Evolutionary conservation across 805 yeast genomes (phyloP), one percentile per base, ranked within the genome.

Genomic region (Metschnikowia reukaufii): DNA sequence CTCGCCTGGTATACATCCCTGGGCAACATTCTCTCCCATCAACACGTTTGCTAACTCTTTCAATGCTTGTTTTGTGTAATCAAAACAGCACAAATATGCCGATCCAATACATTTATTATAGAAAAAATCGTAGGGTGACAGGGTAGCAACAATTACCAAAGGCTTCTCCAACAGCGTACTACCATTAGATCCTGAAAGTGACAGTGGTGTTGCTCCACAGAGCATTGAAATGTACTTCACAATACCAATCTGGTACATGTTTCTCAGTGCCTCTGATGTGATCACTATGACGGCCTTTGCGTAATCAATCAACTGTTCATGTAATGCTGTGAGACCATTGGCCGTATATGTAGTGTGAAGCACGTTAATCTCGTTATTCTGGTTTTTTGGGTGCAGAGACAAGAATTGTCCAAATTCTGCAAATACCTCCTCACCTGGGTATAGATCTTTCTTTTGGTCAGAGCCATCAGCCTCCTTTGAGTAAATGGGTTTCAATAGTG

Each of bases 91-190:
- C 39, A 82, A 61, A 57, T 81, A 81, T 1, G 82, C 74, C 39
- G 81, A 73, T 1, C 82, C 82, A 25, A 81, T 74, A 36, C 73
- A 72, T 40, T 74, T 74, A 46, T 79, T 79, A 46, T 79, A 76
- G 39, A 78, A 76, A 56, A 82, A 77, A 55, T 82, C 86, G 54
- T 79, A 81, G 1, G 87, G 86, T 4, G 83, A 76, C 47, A 81
- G 76, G 0, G 83, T 81, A 4, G 85, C 82, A n/a, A 81, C 71
- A 3, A 80, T 72, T 10, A 82, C 69, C 56, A 82, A 64, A 4
- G 84, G 85, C 54, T 79, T 80, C 21, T 68, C 47, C 13, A 68
- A 51, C 51, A 68, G 67, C 18, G 61, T 50, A 29, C 52, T 49
- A 6, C 58, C 51, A 62, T 56, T 30, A 54, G 52, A 18, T 12